Conservation (phyloP, 331 rosid genomes). For the Telfairia occidentalis region DNA sequence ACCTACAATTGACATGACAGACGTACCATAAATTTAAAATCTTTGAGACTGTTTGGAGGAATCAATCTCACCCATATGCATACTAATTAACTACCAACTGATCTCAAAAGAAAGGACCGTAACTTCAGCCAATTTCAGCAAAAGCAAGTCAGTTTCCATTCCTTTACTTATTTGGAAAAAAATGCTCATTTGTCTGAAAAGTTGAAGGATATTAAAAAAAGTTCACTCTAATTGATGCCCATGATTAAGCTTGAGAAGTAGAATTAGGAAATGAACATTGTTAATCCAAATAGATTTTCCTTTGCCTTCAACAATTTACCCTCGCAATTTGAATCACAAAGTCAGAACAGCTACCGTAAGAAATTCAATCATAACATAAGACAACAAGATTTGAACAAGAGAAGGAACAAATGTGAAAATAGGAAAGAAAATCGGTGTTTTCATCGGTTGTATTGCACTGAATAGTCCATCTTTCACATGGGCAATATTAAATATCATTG, state of each 20-base stretch:
- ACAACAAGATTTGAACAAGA: not conserved
- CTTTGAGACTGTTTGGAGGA: not conserved
- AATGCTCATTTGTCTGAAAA: not conserved
- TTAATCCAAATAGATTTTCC: not conserved
- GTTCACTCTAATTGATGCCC: not conserved
- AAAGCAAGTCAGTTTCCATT: not conserved
- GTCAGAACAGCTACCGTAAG: not conserved
- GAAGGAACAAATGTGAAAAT: not conserved
- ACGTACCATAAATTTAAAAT: not conserved
- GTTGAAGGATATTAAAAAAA: not conserved
- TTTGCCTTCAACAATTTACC: not conserved
- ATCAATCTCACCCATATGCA: not conserved
- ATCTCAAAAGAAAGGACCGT: not conserved
- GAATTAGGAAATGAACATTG: not conserved
- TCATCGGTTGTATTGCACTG: not conserved
- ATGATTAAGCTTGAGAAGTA: not conserved
- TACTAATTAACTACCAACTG: not conserved
- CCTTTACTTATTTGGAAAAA: too few species aligned
- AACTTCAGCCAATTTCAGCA: not conserved
- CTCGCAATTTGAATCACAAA: not conserved
- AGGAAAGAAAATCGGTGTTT: not conserved
- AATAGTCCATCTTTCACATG: not conserved
- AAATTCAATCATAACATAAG: not conserved
- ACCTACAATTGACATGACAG: not conserved
- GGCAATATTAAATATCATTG: not conserved